Evolutionary conservation across 2,329 filamentous ascomycete genomes (phyloP), one percentile per base, ranked within the genome.

Genomic region (Colletotrichum lentis): DNA sequence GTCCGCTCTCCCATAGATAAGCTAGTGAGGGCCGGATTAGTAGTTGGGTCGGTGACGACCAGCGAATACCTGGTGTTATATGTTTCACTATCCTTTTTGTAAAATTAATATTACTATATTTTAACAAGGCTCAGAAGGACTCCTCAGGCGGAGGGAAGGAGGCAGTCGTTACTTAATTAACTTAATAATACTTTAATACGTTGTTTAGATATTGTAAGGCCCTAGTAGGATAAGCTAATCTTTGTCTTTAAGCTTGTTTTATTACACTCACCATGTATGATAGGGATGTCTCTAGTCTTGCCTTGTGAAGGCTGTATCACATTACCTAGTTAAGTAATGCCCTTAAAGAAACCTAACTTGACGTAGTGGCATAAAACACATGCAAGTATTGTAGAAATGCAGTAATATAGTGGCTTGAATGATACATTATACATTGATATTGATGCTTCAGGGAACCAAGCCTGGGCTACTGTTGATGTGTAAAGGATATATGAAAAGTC

Each of bases 401-500:
- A 18, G 27, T 6, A n/a, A 16, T 14, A 18, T 10, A 16, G 10
- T 43, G 50, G n/a, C 35, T 52, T 24, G 24, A 31, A 24, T 44
- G 39, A 63, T 56, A 67, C 52, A 67, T 67, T 67, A 67, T 63
- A 62, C 59, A 62, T 67, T 62, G 64, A 16, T 62, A 47, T 57
- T 12, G 6, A 57, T 52, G 37, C 43, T 63, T 24, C 14, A 39
- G 52, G 37, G 39, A 20, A 56, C 18, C 16, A 18, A 8, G 16
- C 31, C 27, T n/a, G 43, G 27, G 64, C 20, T 50, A 44, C 50
- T 24, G 22, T 67, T 24, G 16, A 63, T 16, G 37, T 37, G 56
- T 52, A 50, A 59, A 54, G 44, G 59, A 59, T 67, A 63, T 63
- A 57, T 56, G 50, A 63, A 67, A 62, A 24, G 43, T 56, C 58